Percentiles rank a stretch among this genome's conserved stretches.
Evolutionary conservation across 352 stramenopile species (phyloP).

Genomic region (Blastocystis sp.): DNA sequence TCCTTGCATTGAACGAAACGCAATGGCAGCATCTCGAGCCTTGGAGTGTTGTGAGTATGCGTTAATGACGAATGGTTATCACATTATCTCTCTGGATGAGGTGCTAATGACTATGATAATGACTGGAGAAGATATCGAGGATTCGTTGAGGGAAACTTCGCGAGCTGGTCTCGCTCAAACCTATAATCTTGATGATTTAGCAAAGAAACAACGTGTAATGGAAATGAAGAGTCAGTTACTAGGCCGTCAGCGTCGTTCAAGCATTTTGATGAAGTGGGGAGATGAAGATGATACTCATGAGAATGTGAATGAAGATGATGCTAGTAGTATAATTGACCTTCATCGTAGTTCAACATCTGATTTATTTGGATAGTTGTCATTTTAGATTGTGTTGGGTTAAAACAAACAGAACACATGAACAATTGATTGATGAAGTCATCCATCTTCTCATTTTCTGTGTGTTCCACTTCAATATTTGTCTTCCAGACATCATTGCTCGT

Average conservation of each 20-base stretch:
- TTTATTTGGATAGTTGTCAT: background rate
- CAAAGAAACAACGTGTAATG: slow-evolving; percentile 29
- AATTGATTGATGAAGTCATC: slow-evolving; percentile 59
- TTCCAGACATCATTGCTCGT: slow-evolving; percentile 48
- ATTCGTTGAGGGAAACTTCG: slow-evolving; percentile 42
- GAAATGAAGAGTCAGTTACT: slow-evolving; percentile 38
- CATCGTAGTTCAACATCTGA: background rate
- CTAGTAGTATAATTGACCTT: background rate
- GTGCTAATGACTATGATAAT: slow-evolving; percentile 55
- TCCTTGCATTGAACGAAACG: slow-evolving; percentile 65
- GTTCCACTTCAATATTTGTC: slow-evolving; percentile 51
- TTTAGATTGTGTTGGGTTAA: background rate
- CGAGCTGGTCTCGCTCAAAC: slow-evolving; percentile 46
- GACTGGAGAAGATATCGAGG: slow-evolving; percentile 47
- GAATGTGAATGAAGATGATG: background rate
- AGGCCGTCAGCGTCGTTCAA: background rate
- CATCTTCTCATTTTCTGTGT: slow-evolving; percentile 59
- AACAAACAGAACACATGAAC: slow-evolving; percentile 19
- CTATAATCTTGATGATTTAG: slow-evolving; percentile 60
- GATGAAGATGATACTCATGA: background rate
- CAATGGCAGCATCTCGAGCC: slow-evolving; percentile 64
- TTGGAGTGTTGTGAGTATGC: slow-evolving; percentile 63
- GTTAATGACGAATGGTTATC: slow-evolving; percentile 47
- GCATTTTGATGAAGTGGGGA: slow-evolving; percentile 51
- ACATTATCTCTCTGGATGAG: slow-evolving; percentile 59